Base-by-base conservation (phyloP, 768 basidiomycete species). In the Agrocybe praecox region DNA sequence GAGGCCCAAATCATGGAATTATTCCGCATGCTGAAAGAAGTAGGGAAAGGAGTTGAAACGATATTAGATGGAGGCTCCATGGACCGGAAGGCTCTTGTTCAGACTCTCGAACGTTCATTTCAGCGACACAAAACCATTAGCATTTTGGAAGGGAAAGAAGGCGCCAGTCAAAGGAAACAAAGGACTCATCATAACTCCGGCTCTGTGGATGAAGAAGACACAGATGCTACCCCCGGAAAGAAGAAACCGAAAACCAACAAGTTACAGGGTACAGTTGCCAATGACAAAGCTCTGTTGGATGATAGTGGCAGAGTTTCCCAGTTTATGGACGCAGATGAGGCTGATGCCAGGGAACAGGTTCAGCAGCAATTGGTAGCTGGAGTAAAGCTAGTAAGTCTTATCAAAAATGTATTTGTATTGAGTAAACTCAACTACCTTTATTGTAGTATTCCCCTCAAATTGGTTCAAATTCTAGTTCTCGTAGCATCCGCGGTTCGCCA, bases 1-100 rank as follows among this genome's bases (percentile, higher is more conserved):
- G 94, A 97, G 67, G 82, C 88, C 12, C 92, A 97, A 76, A 96
- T 96, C 58, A 85, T 91, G 80, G 95, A 97, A 68, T 73, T 98
- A 17, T 98, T 96, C 76, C 82, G 89, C 62, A 96, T 97, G 94
- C 78, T 98, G 52, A 91, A 87, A 68, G 92, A 96, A 65, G 82
- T 90, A 33, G 87, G 89, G 15, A 85, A 82, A 54, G 88, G 89
- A 14, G 82, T 93, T 34, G 89, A 92, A 54, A 83, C 81, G 58
- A 85, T 95, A 57, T 74, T 91, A 18, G 90, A 88, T 69, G 79
- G 75, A 22, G 82, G 81, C 48, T 81, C 79, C 8, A 85, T 94
- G 84, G 90, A 96, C 65, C 82, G 94, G 57, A 89, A 88, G 72
- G 80, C 86, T 17, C 80, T 98, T 40, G 87, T 97, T 7, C 82